A percentile compares a stretch with the other conserved stretches of the same genome.
Evolutionary conservation across 2,329 filamentous ascomycete species (phyloP).

Genomic region (Monosporascus sp.): DNA sequence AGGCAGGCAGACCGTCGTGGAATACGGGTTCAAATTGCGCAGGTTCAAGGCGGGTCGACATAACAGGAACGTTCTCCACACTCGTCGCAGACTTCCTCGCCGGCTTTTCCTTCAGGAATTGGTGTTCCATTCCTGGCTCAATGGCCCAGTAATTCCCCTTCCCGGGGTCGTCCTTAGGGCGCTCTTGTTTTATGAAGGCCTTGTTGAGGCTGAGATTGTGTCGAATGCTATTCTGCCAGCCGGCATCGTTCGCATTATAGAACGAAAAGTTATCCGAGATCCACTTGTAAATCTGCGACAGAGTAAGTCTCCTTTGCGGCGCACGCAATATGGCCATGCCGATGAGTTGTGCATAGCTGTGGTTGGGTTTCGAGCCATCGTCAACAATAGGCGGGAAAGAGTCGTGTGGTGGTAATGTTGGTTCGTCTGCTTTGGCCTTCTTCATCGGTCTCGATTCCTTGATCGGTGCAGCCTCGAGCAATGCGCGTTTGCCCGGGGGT

Average conservation of each 20-base stretch:
- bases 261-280: conserved; percentile 93
- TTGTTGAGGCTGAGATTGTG: conserved; percentile 98
- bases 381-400: conserved; percentile 80
- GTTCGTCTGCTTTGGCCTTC: conserved; percentile 59
- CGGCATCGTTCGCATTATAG: conserved; percentile 77
- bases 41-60: conserved; percentile 51
- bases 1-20: conserved; percentile 39
- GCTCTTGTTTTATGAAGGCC: conserved; percentile 90
- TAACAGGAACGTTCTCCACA: conserved; percentile 53
- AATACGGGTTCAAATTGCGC: conserved; percentile 33
- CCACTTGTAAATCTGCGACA: conserved; percentile 98
- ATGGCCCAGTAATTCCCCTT: conserved; percentile 98
- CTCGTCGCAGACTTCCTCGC: conserved; percentile 51
- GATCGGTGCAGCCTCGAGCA: conserved; percentile 69
- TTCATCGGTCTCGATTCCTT: conserved; percentile 64
- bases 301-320: conserved; percentile 73
- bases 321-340: conserved; percentile 94
- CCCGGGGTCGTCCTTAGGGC: conserved; percentile 93
- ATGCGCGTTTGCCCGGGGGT: conserved; percentile 50
- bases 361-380: conserved; percentile 80
- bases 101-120: conserved; percentile 85
- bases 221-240: conserved; percentile 98
- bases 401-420: conserved; percentile 58
- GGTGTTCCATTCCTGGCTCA: conserved; percentile 78
- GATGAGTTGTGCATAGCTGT: conserved; percentile 92